Evolutionary conservation across 371 early-diverging fungal species (phyloP), one percentile per base, ranked within the genome.

Genomic region (Mucor racemosus): DNA sequence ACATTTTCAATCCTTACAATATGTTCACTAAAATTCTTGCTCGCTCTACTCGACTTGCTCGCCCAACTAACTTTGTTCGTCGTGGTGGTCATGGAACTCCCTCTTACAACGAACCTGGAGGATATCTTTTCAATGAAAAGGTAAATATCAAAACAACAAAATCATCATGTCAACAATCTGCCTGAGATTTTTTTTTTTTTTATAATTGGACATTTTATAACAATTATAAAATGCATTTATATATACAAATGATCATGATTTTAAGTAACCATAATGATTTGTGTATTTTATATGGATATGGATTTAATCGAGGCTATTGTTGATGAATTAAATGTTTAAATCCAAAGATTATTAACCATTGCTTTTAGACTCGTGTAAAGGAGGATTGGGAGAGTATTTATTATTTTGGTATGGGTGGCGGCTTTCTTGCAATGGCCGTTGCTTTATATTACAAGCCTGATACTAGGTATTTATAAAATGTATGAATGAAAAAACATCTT

Each of bases 361-460:
- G 26, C 13, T 10, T 76, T 79, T 66, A 87, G 84, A 81, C 80
- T 70, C 85, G 88, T 62, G 85, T 87, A 60, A 89, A 88, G 80
- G 90, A 88, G 64, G 88, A 86, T 65, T 90, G 90, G 90, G 90
- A 90, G 76, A 71, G 76, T 69, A 55, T 88, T 41, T 85, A 82
- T 62, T 81, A 77, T 65, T 79, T 78, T 67, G 90, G 90, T 64
- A 85, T 87, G 84, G 76, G 82, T 13, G 88, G 87, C 41, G 78
- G 84, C 66, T 84, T 89, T 68, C 60, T 76, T 40, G 64, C 84
- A 58, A 84, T 80, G 58, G 72, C 84, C 46, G 80, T 78, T 62
- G 70, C 79, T 36, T 69, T 86, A 63, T 83, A 84, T 72, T 90
- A 90, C 79, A 88, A 88, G 80, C 90, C 90, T 64, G 87, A 90